Evolutionary conservation across 148 eudicot genomes (phyloP).

Genomic region (Simmondsia chinensis): DNA sequence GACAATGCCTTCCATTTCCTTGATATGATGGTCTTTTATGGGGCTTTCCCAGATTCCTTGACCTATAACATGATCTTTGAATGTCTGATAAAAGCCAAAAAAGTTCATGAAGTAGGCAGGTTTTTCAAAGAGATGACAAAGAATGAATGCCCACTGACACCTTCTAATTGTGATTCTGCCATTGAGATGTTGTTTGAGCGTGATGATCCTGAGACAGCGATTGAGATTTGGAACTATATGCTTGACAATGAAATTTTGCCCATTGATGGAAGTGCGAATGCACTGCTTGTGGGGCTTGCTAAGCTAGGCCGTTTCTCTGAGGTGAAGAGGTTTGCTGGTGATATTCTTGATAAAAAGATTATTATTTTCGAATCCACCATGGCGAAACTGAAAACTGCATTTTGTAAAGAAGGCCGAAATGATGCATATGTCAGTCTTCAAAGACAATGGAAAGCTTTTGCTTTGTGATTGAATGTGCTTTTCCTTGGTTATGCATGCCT

Average conservation of each 20-base stretch:
- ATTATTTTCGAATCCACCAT: constrained; percentile 59
- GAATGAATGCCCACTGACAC: constrained; percentile 64
- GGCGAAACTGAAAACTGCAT: constrained; percentile 46
- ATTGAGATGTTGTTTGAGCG: constrained; percentile 47
- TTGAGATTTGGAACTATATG: constrained; percentile 70
- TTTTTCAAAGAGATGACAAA: constrained; percentile 73
- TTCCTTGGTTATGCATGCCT: too few relatives aligned
- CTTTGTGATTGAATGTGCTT: too few relatives aligned
- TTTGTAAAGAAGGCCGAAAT: constrained; percentile 37
- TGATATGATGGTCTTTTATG: constrained; percentile 65
- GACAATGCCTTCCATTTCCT: constrained; percentile 56
- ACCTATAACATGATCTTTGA: constrained; percentile 69
- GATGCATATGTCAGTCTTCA: constrained; percentile 43
- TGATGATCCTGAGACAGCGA: constrained; percentile 74
- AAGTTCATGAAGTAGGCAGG: constrained; percentile 46
- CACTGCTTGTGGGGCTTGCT: constrained; percentile 54
- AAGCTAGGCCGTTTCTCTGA: constrained; percentile 46
- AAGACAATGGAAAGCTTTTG: constrained; percentile 59
- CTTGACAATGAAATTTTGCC: constrained; percentile 32
- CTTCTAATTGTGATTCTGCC: constrained; percentile 51
- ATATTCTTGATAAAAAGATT: constrained; percentile 56
- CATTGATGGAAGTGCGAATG: constrained; percentile 56
- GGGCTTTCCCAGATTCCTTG: constrained; percentile 64
- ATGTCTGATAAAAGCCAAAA: constrained; percentile 60
- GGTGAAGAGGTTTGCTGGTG: constrained; percentile 43